Evolutionary conservation across 257 asterid species (phyloP), one percentile per base, ranked within the genome.

Genomic region (Salvia hispanica): DNA sequence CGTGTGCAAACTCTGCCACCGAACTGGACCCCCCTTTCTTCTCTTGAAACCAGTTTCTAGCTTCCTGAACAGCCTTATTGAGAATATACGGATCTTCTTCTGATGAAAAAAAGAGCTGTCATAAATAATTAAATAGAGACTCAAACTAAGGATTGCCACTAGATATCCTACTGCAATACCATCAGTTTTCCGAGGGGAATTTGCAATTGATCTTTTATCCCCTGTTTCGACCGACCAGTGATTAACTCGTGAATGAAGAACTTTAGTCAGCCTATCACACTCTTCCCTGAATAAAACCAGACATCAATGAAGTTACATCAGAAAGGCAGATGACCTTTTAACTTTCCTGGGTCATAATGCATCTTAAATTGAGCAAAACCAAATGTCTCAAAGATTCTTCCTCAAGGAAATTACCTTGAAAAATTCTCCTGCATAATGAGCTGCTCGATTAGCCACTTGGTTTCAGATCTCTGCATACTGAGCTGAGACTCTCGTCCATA

Each of bases 371-470:
- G 52, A 59, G 10, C 15, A 68, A 11, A 65, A 18, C 21, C 12
- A 52, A n/a, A 63, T 16, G 39, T 18, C 9, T 13, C 14, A 42
- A 57, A 66, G 66, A 28, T 72, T 47, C 55, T 21, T 58, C 67
- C 62, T 13, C 58, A 46, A 64, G 58, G 34, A 45, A 51, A 55
- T 68, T 84, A 89, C 98, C 96, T 85, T 18, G 98, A 84, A 74
- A 85, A 92, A 7, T 77, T 78, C 73, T 88, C 98, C 77, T 77
- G 83, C 87, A 70, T 64, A 64, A 92, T 80, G 75, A 92, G 90
- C 58, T 80, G 83, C 73, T 85, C 93, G 56, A 92, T 83, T 53
- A 79, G 54, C 75, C 52, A 71, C 72, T 90, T 92, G 39, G 83
- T 78, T 67, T 80, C 82, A 61, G 80, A 81, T 72, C 73, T 81